Evolutionary conservation across 306 rosid genomes (phyloP).

Genomic region (Nissolia schottii): DNA sequence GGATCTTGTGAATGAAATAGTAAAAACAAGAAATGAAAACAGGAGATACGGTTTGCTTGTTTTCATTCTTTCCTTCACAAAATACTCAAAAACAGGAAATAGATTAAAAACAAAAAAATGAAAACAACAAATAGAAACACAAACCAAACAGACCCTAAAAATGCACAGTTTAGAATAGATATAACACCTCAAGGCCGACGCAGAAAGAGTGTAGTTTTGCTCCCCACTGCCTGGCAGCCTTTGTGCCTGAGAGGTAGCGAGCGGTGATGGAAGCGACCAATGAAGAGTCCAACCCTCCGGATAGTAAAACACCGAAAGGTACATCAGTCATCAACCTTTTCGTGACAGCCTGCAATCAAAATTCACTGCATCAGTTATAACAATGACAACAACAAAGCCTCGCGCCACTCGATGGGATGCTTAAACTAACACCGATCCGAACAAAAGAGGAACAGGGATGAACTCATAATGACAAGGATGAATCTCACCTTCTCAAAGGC

Average conservation of each 20-base stretch:
- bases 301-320: constrained; percentile 81
- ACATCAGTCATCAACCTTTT: constrained; percentile 92
- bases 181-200: constrained; percentile 73
- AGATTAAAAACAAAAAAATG: too few species aligned
- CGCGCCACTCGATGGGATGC: too few species aligned
- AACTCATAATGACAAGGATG: neutral
- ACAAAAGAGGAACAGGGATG: neutral
- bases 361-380: neutral
- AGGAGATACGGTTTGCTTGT: too few species aligned
- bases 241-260: constrained; percentile 63
- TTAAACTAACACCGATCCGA: too few species aligned
- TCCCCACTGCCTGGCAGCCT: constrained; percentile 85
- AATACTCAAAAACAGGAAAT: too few species aligned
- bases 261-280: constrained; percentile 81
- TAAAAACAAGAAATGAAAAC: too few species aligned
- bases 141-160: too few species aligned
- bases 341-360: constrained; percentile 56
- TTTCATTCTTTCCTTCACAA: too few species aligned
- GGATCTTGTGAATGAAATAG: too few species aligned
- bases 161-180: neutral
- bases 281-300: constrained; percentile 84
- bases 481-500: constrained; percentile 62
- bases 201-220: constrained; percentile 81
- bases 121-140: too few species aligned
- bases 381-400: too few species aligned